A percentile compares a stretch with the other conserved stretches of the same genome.
Evolutionary conservation across 2,329 filamentous ascomycete genomes (phyloP).

Genomic region (Pseudogymnoascus sp.): DNA sequence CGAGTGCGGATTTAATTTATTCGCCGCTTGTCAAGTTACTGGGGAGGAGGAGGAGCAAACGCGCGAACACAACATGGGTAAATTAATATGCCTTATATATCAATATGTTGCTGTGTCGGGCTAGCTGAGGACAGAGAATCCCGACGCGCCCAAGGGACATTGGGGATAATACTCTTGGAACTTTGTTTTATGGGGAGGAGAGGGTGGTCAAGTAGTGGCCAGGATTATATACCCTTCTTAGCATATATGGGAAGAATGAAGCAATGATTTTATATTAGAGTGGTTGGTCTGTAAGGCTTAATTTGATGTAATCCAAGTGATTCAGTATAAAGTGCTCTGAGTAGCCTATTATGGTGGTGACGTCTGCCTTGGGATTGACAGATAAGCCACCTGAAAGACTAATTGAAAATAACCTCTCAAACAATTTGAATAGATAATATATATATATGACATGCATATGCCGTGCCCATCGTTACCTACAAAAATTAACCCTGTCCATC

Average conservation of each 20-base stretch:
- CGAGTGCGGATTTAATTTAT: not conserved
- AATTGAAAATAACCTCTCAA: not conserved
- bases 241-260: conserved; percentile 6
- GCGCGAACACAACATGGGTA: conserved; percentile 1
- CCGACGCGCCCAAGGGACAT: not conserved
- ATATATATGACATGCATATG: not conserved
- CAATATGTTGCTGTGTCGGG: conserved; percentile 3
- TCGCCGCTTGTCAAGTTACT: not conserved
- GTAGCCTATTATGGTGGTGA: not conserved
- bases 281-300: not conserved
- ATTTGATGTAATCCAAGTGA: no score
- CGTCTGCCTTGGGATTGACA: not conserved
- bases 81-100: conserved; percentile 8
- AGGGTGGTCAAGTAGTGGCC: conserved; percentile 3
- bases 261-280: conserved; percentile 7
- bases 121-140: not conserved
- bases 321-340: not conserved
- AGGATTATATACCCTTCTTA: conserved; percentile 4
- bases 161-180: not conserved
- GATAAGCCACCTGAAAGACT: not conserved
- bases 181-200: conserved; percentile 1
- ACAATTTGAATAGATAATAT: not conserved
- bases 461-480: not conserved
- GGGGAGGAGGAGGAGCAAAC: not conserved
- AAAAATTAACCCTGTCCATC: not conserved